Evolutionary conservation across 257 asterid genomes (phyloP), one percentile per base, ranked within the genome.

Genomic region (Rehmannia glutinosa): DNA sequence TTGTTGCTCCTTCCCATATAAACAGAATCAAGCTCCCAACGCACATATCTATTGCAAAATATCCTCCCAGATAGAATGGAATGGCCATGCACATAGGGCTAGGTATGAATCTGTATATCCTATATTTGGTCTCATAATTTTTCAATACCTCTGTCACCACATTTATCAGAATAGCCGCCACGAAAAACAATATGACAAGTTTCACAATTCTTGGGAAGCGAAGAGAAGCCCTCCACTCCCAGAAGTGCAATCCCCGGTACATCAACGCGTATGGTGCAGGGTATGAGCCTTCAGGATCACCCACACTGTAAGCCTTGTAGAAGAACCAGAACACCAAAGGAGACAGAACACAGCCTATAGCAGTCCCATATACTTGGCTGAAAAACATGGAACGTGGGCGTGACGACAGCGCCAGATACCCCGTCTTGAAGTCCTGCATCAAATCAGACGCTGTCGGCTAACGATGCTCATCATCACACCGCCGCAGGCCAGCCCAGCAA

Each of bases 81-180:
- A 87, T 85, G 0, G 97, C 97, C 95, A 90, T 87, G 71, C 93
- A 90, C 97, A 90, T 90, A 0, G 97, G 88, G 60, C 81, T 87
- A 0, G 97, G 95, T 1, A 90, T 41, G 24, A 87, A 83, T 68
- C 92, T 69, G 59, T 83, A 69, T 0, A 83, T 42, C 76, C 73
- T 21, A 9, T 43, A 78, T 67, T 66, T 87, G 0, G 80, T 83
- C 47, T 90, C 97, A 7, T 6, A 42, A 53, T 21, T 71, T 52
- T 59, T 49, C 78, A 85, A 28, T 27, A 74, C 6, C 42, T 66
- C 67, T 0, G 70, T 66, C 3, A 79, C 0, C 19, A 77, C 0
- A 32, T 83, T 78, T 10, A 89, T 41, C 0, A 51, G 21, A 7
- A 83, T 10, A 0, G 96, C 81, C 2, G 66, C 75, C 0, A 56